Percentiles rank a stretch among this genome's conserved stretches.
Conservation (phyloP, 2,329 filamentous ascomycete species). For the Penicillium psychrosexuale region DNA sequence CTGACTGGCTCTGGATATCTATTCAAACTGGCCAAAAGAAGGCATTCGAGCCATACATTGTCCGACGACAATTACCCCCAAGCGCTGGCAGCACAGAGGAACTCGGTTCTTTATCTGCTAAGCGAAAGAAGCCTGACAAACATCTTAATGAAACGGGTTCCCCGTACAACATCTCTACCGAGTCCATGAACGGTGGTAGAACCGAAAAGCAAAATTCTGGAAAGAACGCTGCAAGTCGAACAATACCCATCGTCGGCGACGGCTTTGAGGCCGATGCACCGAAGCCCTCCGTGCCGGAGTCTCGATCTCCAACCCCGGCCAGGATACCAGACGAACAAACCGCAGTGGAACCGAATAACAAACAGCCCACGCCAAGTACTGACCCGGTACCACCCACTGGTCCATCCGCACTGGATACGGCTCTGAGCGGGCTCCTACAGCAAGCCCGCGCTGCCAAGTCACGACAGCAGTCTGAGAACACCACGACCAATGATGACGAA, state of each 20-base stretch:
- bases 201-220: background rate
- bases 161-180: background rate
- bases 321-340: conserved; percentile 8
- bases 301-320: conserved; percentile 24
- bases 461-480: conserved; percentile 24
- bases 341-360: conserved; percentile 12
- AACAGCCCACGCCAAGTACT: conserved; percentile 16
- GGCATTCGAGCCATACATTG: conserved; percentile 48
- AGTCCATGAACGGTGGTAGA: background rate
- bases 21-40: conserved; percentile 55
- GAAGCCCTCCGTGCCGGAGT: conserved; percentile 21
- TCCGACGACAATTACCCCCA: conserved; percentile 28
- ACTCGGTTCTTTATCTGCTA: conserved; percentile 21
- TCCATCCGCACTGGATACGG: conserved; percentile 35
- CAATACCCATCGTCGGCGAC: conserved; percentile 16
- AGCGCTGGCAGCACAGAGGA: conserved; percentile 19
- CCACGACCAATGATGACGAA: conserved; percentile 19
- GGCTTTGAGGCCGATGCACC: conserved; percentile 17
- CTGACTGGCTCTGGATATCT: conserved; percentile 82
- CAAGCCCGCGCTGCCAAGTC: conserved; percentile 37
- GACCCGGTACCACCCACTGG: conserved; percentile 15
- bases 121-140: conserved; percentile 12
- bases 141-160: background rate
- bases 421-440: conserved; percentile 42
- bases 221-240: conserved; percentile 6